Percentiles rank a stretch among this genome's conserved stretches.
Evolutionary conservation across 768 basidiomycete genomes (phyloP).

Genomic region (Roridomyces roridus): DNA sequence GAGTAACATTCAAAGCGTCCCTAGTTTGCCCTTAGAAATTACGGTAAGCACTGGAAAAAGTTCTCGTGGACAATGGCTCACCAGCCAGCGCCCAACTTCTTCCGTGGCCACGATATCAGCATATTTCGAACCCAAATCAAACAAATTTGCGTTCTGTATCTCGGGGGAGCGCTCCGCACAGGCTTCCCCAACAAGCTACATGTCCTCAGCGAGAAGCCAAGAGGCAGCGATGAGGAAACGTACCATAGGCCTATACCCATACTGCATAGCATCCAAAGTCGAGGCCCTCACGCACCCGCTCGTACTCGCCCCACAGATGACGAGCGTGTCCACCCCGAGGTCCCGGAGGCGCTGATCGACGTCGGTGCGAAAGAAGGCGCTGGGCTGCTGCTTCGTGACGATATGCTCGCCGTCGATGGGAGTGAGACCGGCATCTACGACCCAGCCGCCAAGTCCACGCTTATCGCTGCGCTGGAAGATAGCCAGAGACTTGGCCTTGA

Average conservation of each 20-base stretch:
- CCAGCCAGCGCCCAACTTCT: conserved; percentile 17
- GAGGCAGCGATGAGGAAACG: too few species aligned
- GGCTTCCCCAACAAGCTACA: conserved; percentile 14
- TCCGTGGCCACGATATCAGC: conserved; percentile 6
- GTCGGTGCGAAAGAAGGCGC: conserved; percentile 19
- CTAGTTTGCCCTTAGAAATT: too few species aligned
- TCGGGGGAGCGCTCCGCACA: conserved; percentile 18
- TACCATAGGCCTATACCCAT: conserved; percentile 21
- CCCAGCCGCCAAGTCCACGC: conserved; percentile 2
- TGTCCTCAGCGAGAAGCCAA: too few species aligned
- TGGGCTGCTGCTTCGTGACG: conserved; percentile 16
- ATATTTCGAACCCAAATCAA: conserved; percentile 20
- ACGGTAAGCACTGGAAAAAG: too few species aligned
- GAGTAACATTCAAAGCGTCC: too few species aligned
- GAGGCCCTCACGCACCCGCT: conserved; percentile 20
- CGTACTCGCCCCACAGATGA: conserved; percentile 19
- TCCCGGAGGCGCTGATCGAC: conserved; percentile 1
- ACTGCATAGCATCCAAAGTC: conserved; percentile 18
- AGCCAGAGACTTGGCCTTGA: conserved; percentile 6
- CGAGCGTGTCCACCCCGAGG: conserved; percentile 13
- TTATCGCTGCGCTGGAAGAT: conserved; percentile 1
- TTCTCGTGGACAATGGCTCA: too few species aligned
- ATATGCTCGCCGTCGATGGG: neutral
- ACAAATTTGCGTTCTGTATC: conserved; percentile 19
- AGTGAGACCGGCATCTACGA: neutral